phyloP scores from a whole-genome alignment of 202 grass and related monocot species.

The Alloteropsis angusta region DNA sequence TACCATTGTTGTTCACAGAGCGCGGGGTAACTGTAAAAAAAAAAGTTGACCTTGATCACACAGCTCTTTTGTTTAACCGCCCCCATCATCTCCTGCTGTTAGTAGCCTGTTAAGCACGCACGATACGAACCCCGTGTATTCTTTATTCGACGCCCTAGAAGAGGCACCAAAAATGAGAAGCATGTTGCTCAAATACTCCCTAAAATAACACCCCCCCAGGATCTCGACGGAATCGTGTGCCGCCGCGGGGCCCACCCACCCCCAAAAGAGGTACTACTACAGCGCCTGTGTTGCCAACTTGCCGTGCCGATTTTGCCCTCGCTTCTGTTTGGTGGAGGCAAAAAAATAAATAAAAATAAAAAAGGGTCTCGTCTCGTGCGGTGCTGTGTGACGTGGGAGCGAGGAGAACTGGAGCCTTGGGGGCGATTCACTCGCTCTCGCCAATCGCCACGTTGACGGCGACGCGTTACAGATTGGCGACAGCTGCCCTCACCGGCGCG shows the following conservation, averaged over 20 bases:
- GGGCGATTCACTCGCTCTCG: background rate
- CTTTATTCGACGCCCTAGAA: background rate
- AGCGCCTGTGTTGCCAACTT: background rate
- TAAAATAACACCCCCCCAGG: background rate
- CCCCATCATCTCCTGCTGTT: background rate
- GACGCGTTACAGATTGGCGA: slow-evolving; percentile 27
- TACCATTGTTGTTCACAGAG: background rate
- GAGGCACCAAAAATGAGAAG: slow-evolving; percentile 19
- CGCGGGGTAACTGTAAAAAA: background rate
- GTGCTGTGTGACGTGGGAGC: background rate
- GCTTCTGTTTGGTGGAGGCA: background rate
- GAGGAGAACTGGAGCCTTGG: background rate
- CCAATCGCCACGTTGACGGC: background rate
- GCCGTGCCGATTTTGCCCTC: background rate
- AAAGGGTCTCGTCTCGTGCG: background rate
- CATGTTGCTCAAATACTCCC: slow-evolving; percentile 29
- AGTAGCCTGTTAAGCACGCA: no score
- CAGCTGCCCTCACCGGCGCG: slow-evolving; percentile 13
- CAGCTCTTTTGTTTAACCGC: background rate
- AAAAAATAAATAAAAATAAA: no score
- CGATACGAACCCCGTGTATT: background rate
- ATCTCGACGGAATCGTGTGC: background rate
- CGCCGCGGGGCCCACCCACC: background rate
- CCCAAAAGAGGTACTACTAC: background rate
- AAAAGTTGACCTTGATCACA: background rate